A percentile compares a stretch with the other conserved stretches of the same genome.
phyloP scores from a whole-genome alignment of 1,284 basidiomycete genomes.

The Pseudozyma sp. region DNA sequence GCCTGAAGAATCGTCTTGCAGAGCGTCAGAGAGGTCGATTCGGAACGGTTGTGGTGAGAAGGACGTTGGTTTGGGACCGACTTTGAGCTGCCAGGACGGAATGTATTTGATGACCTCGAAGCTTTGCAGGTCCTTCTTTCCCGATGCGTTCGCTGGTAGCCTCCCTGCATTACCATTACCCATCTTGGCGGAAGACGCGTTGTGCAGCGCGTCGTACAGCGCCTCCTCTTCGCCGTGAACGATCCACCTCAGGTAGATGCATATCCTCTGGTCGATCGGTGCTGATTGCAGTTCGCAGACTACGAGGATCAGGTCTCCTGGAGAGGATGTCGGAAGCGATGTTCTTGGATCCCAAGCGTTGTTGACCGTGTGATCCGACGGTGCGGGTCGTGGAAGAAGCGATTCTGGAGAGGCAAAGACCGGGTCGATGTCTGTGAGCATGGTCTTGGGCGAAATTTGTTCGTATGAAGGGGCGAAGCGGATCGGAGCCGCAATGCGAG shows the following conservation, averaged over 20 bases:
- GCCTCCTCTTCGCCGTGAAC: slow-evolving; percentile 37
- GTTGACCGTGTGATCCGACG: background rate
- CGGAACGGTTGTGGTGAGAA: slow-evolving; percentile 31
- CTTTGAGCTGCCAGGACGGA: slow-evolving; percentile 30
- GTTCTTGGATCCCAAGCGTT: background rate
- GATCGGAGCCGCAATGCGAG: background rate
- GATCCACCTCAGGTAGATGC: slow-evolving; percentile 47
- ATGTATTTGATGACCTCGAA: slow-evolving; percentile 37
- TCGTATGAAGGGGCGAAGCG: background rate
- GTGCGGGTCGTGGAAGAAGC: slow-evolving; percentile 2
- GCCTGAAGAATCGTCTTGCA: slow-evolving; percentile 5
- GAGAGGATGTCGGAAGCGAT: slow-evolving; percentile 13
- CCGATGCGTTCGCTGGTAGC: background rate
- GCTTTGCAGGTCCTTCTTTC: slow-evolving; percentile 10
- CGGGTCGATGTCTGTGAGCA: slow-evolving; percentile 22
- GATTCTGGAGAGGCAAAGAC: slow-evolving; percentile 33
- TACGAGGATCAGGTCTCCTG: slow-evolving; percentile 41
- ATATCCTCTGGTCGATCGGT: slow-evolving; percentile 40
- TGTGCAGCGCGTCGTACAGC: slow-evolving; percentile 4
- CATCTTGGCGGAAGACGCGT: no score
- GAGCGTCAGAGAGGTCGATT: slow-evolving; percentile 16
- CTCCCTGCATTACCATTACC: background rate
- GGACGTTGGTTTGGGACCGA: background rate
- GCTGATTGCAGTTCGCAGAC: slow-evolving; percentile 48
- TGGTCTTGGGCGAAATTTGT: slow-evolving; percentile 1